Base-by-base conservation (phyloP, 495 filamentous ascomycete genomes). In the Tricharina praecox region DNA sequence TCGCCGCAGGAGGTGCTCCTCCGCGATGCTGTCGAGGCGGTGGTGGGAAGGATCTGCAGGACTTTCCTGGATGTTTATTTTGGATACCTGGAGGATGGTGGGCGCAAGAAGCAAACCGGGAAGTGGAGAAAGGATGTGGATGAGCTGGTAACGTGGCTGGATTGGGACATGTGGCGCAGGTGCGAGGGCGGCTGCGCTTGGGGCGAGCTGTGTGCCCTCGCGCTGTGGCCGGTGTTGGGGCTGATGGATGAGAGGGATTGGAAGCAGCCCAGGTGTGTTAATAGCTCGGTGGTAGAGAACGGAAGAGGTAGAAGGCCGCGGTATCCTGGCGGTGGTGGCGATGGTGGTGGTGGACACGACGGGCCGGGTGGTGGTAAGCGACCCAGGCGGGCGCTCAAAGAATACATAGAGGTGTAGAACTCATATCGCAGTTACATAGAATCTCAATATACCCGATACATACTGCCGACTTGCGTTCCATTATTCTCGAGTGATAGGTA, bases 151-250 rank as follows among this genome's bases (percentile, higher is more conserved):
- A 11, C 4, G 18, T 47, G 48, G 51, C 32, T 53, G 7, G 51
- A 53, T 28, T 53, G 51, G 51, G 42, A 38, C 19, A 46, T 42
- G 4, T 53, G 48, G 51, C 23, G 48, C 18, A 37, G 15, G 19
- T 53, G 51, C 32, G 32, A 46, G 3, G 21, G 24, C 13, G 13
- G 23, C 13, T 11, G 34, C 8, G 40, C 19, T 9, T 11, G 20
- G 21, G 40, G 26, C 3, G 40, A 43, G 18, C 9, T 43, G 23
- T 43, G 40, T 24, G 40, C 20, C 21, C 20, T 20, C 20, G 20
- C 13, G 13, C 40, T 43, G 40, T 43, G 40, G 40, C 40, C 40
- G 21, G 40, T 43, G 24, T 18, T 43, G 20, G 40, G 40, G 10
- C 10, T 43, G 5, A 13, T 43, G 10, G 40, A 43, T 43, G 24